Conservation (phyloP, 768 basidiomycete species). For the Boletus sp. region DNA sequence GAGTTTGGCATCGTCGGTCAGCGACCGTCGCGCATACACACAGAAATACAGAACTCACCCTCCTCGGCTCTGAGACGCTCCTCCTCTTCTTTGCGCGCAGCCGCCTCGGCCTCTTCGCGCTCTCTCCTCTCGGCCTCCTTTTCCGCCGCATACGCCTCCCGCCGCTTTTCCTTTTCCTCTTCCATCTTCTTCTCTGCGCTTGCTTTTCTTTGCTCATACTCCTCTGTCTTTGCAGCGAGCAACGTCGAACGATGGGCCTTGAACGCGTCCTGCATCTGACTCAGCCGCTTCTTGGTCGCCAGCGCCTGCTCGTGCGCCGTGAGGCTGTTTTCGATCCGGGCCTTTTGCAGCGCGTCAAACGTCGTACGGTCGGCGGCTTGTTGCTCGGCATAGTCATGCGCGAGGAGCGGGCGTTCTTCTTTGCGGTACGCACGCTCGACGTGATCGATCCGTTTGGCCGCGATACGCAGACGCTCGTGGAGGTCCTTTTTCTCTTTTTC, state of each 20-base stretch:
- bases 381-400: conserved; percentile 83
- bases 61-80: conserved; percentile 47
- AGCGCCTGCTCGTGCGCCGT: conserved; percentile 64
- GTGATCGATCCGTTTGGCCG: conserved; percentile 91
- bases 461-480: conserved; percentile 75
- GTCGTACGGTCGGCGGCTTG: conserved; percentile 72
- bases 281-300: conserved; percentile 71
- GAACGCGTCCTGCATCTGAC: conserved; percentile 74
- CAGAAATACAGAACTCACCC: conserved; percentile 39
- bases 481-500: conserved; percentile 96
- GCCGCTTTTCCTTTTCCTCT: conserved; percentile 80
- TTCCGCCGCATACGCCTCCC: conserved; percentile 59
- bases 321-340: conserved; percentile 55
- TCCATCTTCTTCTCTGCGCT: conserved; percentile 65
- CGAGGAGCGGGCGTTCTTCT: conserved; percentile 84
- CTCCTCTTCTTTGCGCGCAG: conserved; percentile 33
- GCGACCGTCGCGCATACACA: background rate
- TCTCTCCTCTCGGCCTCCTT: conserved; percentile 41
- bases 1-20: background rate
- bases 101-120: conserved; percentile 26
- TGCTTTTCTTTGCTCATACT: conserved; percentile 57
- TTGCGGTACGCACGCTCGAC: conserved; percentile 92
- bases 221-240: conserved; percentile 56
- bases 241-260: conserved; percentile 49
- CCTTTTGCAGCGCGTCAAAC: conserved; percentile 59